Evolutionary conservation across 805 yeast genomes (phyloP).

Genomic region (Candida sithepensis): DNA sequence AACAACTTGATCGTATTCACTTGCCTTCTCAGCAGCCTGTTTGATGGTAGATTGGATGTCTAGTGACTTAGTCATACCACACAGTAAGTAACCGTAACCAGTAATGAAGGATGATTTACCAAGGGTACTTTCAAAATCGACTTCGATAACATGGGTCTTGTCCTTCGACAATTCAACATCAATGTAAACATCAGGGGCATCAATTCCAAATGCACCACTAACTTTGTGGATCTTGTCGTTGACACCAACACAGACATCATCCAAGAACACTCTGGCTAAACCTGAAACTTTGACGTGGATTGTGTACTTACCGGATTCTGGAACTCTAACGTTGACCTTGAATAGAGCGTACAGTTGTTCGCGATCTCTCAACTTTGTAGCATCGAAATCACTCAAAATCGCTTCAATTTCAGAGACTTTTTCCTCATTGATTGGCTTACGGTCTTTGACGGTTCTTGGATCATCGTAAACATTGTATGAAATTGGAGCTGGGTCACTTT

Average conservation of each 20-base stretch:
- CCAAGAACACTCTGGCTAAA: conserved; percentile 47
- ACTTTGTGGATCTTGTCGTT: conserved; percentile 54
- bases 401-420: conserved; percentile 8
- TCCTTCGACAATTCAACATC: conserved; percentile 40
- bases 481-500: conserved; percentile 14
- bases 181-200: conserved; percentile 49
- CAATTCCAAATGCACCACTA: conserved; percentile 48
- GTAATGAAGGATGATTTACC: conserved; percentile 9
- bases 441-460: conserved; percentile 14
- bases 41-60: conserved; percentile 13
- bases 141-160: conserved; percentile 38
- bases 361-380: conserved; percentile 17
- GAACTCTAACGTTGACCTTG: conserved; percentile 43
- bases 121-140: conserved; percentile 34
- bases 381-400: conserved; percentile 25
- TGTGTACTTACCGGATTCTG: conserved; percentile 43
- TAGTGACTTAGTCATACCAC: conserved; percentile 10
- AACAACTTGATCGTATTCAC: conserved; percentile 33
- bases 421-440: conserved; percentile 24
- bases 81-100: conserved; percentile 21
- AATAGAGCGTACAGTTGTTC: conserved; percentile 40
- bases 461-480: conserved; percentile 23
- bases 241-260: conserved; percentile 49
- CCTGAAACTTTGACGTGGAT: conserved; percentile 44
- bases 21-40: conserved; percentile 34